These are phyloP conservation scores for Pseudonitzschia pungens DNA, from an alignment of 108 stramenopile genomes.

Conservation along the genomic window DNA sequence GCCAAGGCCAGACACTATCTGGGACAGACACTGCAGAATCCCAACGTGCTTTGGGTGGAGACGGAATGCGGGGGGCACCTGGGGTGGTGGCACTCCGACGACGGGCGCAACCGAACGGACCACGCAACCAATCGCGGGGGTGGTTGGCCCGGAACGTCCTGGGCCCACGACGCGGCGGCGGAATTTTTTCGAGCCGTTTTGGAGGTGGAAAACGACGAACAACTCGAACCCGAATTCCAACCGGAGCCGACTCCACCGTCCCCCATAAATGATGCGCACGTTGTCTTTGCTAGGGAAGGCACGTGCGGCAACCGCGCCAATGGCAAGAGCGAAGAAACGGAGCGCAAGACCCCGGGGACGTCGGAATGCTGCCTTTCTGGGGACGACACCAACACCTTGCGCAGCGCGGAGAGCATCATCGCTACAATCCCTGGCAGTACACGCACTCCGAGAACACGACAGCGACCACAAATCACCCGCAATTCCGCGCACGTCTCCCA, in stretches of 20 bases:
- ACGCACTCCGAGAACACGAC: neutral
- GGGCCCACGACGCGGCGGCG: conserved; percentile 58
- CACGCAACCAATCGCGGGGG: neutral
- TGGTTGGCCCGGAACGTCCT: conserved; percentile 9
- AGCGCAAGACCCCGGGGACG: neutral
- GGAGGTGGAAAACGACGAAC: neutral
- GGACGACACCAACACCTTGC: neutral
- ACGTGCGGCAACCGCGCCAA: neutral
- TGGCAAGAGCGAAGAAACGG: neutral
- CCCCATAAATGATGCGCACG: neutral
- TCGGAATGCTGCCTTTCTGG: neutral
- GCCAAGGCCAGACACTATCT: conserved; percentile 30
- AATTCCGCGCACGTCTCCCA: no score
- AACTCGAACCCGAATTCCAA: neutral
- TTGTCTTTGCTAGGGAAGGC: neutral
- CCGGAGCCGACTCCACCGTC: neutral
- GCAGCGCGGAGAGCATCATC: neutral
- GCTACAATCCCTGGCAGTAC: neutral
- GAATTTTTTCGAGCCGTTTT: conserved; percentile 67
- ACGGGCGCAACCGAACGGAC: neutral
- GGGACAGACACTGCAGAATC: conserved; percentile 48
- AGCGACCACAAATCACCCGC: neutral
- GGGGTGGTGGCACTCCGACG: conserved; percentile 58
- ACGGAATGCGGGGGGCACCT: conserved; percentile 66
- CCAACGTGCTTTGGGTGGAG: conserved; percentile 59